Evolutionary conservation across 2,329 filamentous ascomycete genomes (phyloP).

Genomic region (Aspergillus vadensis): DNA sequence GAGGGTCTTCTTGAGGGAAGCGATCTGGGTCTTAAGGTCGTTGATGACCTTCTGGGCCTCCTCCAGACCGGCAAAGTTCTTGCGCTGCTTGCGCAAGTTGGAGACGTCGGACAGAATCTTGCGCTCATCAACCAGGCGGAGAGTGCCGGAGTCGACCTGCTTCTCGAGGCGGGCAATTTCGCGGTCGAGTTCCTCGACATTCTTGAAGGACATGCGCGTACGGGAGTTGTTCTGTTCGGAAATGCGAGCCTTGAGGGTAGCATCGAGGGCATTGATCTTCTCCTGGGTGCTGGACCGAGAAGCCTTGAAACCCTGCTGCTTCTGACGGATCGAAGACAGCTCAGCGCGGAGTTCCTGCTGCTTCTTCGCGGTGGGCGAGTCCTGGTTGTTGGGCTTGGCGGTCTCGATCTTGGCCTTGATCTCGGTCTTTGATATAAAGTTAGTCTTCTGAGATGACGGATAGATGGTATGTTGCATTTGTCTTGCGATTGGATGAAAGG

Average conservation of each 20-base stretch:
- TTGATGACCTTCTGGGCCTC: slow-evolving; percentile 86
- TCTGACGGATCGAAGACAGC: slow-evolving; percentile 78
- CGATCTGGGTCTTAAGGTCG: slow-evolving; percentile 81
- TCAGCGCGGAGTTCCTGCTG: slow-evolving; percentile 83
- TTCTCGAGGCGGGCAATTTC: slow-evolving; percentile 80
- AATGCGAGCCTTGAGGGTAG: slow-evolving; percentile 81
- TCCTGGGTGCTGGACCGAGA: slow-evolving; percentile 77
- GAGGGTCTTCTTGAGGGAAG: slow-evolving; percentile 82
- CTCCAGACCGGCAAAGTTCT: slow-evolving; percentile 85
- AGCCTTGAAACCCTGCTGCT: slow-evolving; percentile 86
- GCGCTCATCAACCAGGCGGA: slow-evolving; percentile 97
- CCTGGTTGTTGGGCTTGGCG: slow-evolving; percentile 78
- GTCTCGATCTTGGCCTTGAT: slow-evolving; percentile 86
- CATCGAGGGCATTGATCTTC: slow-evolving; percentile 88
- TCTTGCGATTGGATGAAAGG: background rate
- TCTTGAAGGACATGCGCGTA: slow-evolving; percentile 81
- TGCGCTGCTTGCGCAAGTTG: slow-evolving; percentile 81
- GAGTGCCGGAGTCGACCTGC: slow-evolving; percentile 82
- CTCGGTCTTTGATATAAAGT: slow-evolving; percentile 69
- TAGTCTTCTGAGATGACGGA: slow-evolving; percentile 19
- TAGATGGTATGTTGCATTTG: background rate
- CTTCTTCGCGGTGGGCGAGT: slow-evolving; percentile 76
- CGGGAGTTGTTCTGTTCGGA: slow-evolving; percentile 84
- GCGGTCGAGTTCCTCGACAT: slow-evolving; percentile 79
- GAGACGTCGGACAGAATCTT: slow-evolving; percentile 85